phyloP scores from a whole-genome alignment of 148 eudicot species.

The Selenicereus undatus region DNA sequence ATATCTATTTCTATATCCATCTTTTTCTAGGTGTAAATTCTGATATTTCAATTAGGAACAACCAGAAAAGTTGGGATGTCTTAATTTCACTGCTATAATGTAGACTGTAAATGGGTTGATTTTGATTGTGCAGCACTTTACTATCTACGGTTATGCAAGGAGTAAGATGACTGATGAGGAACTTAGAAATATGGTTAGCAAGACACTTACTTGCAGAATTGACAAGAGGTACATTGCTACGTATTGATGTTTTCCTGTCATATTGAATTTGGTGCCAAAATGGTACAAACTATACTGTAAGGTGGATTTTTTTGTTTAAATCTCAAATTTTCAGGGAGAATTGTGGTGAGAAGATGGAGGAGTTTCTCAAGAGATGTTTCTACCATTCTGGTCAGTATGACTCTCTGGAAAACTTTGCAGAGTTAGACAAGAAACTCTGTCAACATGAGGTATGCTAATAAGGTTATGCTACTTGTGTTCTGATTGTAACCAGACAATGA shows the following conservation, averaged over 20 bases:
- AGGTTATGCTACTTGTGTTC: background rate
- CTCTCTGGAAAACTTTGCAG: slow-evolving; percentile 54
- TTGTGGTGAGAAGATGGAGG: slow-evolving; percentile 84
- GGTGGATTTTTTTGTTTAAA: background rate
- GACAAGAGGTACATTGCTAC: slow-evolving; percentile 67
- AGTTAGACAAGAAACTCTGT: slow-evolving; percentile 72
- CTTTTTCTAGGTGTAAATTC: background rate
- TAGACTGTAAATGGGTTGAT: background rate
- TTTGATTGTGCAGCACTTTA: slow-evolving; percentile 70
- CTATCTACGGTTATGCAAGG: slow-evolving; percentile 93
- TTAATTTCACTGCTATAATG: background rate
- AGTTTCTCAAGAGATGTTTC: slow-evolving; percentile 80
- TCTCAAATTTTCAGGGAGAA: slow-evolving; percentile 56
- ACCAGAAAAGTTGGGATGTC: background rate
- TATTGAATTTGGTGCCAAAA: background rate
- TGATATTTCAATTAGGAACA: background rate
- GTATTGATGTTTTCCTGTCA: background rate
- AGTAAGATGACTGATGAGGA: slow-evolving; percentile 99
- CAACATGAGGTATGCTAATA: slow-evolving; percentile 71
- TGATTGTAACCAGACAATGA: background rate
- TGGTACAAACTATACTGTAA: background rate
- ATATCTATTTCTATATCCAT: background rate
- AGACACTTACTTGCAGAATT: slow-evolving; percentile 92
- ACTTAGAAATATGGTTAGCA: slow-evolving; percentile 86
- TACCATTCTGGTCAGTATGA: slow-evolving; percentile 91